phyloP scores from a whole-genome alignment of 2,329 filamentous ascomycete genomes.

The Alternaria novae-zelandiae region DNA sequence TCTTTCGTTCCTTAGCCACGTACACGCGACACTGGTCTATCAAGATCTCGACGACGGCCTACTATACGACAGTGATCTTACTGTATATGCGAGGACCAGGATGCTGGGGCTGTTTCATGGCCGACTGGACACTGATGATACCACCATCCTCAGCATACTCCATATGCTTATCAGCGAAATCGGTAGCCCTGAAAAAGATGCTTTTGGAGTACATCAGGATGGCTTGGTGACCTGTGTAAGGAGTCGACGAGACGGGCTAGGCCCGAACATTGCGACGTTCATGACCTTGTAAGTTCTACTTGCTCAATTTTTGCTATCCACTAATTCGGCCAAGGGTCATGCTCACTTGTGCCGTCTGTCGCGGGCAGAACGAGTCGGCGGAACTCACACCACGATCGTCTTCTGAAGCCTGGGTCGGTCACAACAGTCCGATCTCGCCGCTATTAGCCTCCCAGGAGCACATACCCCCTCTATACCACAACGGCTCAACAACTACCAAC shows the following conservation, averaged over 20 bases:
- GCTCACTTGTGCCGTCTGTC: slow-evolving; percentile 31
- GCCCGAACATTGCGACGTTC: slow-evolving; percentile 26
- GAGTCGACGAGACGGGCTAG: slow-evolving; percentile 31
- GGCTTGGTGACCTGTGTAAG: slow-evolving; percentile 34
- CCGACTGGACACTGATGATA: slow-evolving; percentile 36
- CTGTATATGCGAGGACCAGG: slow-evolving; percentile 42
- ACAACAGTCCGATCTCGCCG: slow-evolving; percentile 27
- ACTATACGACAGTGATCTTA: slow-evolving; percentile 38
- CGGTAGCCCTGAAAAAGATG: slow-evolving; percentile 35
- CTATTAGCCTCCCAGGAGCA: slow-evolving; percentile 27
- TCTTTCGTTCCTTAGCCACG: slow-evolving; percentile 44
- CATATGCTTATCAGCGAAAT: slow-evolving; percentile 43
- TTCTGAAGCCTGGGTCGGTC: slow-evolving; percentile 2
- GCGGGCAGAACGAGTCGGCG: slow-evolving; percentile 26
- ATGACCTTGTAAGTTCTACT: slow-evolving; percentile 35
- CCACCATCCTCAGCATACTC: slow-evolving; percentile 40
- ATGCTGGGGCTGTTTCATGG: slow-evolving; percentile 35
- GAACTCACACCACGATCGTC: slow-evolving; percentile 19
- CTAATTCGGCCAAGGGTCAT: slow-evolving; percentile 24
- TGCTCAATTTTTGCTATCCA: not conserved
- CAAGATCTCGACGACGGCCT: slow-evolving; percentile 38
- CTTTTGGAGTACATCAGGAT: slow-evolving; percentile 39
- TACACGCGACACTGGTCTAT: slow-evolving; percentile 42
- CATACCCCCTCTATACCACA: slow-evolving; percentile 17
- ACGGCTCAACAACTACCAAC: slow-evolving; percentile 29